Evolutionary conservation across 305 asterid genomes (phyloP).

Genomic region (Fraxinus paxiana): DNA sequence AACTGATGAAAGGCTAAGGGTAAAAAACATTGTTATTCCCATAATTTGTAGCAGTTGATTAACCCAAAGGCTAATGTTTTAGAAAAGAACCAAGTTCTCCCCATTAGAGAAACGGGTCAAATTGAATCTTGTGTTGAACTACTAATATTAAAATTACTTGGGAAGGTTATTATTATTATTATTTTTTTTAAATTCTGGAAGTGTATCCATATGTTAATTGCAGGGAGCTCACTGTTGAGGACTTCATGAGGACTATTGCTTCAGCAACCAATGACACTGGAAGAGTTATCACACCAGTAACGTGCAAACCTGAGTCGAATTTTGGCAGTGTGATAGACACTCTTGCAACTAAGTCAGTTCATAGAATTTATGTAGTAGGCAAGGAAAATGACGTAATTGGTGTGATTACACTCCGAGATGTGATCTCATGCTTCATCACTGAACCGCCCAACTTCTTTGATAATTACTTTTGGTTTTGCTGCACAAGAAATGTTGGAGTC

Average conservation of each 20-base stretch:
- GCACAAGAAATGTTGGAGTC: conserved; percentile 47
- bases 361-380: conserved; percentile 47
- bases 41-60: not conserved
- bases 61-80: not conserved
- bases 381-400: conserved; percentile 37
- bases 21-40: not conserved
- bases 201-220: not conserved
- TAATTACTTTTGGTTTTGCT: conserved; percentile 50
- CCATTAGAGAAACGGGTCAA: not conserved
- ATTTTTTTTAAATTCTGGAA: conserved; percentile 1
- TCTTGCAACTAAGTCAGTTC: conserved; percentile 39
- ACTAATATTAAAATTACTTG: not conserved
- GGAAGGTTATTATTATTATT: not conserved
- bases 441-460: conserved; percentile 59
- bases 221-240: conserved; percentile 69
- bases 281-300: conserved; percentile 52
- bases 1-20: not conserved
- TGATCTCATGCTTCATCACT: conserved; percentile 50
- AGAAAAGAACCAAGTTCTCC: not conserved
- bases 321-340: conserved; percentile 48
- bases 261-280: conserved; percentile 34
- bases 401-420: conserved; percentile 60
- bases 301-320: conserved; percentile 55
- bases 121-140: not conserved
- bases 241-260: conserved; percentile 50